Percentiles rank a stretch among this genome's conserved stretches.
These are phyloP conservation scores for Collybia mongolica DNA, from an alignment of 768 basidiomycete species.

Conservation along the genomic window DNA sequence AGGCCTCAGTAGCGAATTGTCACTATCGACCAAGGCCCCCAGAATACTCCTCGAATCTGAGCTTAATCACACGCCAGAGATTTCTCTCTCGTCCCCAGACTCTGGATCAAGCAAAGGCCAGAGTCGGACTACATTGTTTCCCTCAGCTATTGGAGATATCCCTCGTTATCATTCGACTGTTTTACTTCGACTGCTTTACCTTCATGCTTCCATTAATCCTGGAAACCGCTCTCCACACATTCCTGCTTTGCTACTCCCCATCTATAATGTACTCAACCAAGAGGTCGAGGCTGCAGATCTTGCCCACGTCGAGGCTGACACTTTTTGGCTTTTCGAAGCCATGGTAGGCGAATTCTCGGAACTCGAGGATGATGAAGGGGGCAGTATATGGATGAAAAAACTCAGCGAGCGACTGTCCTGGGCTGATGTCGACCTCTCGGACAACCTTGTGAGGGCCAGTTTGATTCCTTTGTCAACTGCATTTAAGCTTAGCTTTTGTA, in stretches of 20 bases:
- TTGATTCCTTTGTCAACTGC: slow-evolving; percentile 5
- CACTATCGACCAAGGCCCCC: slow-evolving; percentile 31
- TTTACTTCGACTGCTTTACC: slow-evolving; percentile 66
- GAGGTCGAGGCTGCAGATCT: slow-evolving; percentile 62
- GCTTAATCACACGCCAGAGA: slow-evolving; percentile 25
- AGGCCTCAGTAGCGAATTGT: slow-evolving; percentile 27
- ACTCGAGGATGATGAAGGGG: slow-evolving; percentile 67
- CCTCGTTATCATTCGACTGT: slow-evolving; percentile 64
- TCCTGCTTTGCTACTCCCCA: slow-evolving; percentile 65
- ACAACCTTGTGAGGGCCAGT: slow-evolving; percentile 48
- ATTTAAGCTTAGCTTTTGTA: slow-evolving; percentile 21
- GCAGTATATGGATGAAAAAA: slow-evolving; percentile 58
- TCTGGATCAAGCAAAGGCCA: slow-evolving; percentile 19
- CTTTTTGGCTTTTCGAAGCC: slow-evolving; percentile 80
- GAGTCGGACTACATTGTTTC: slow-evolving; percentile 39
- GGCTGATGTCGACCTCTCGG: slow-evolving; percentile 63
- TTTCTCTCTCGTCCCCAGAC: slow-evolving; percentile 36
- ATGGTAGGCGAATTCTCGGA: slow-evolving; percentile 73
- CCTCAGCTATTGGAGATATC: slow-evolving; percentile 41
- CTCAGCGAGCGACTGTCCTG: slow-evolving; percentile 58
- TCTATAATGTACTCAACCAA: slow-evolving; percentile 61
- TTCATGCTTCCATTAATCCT: slow-evolving; percentile 72
- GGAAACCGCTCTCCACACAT: slow-evolving; percentile 67
- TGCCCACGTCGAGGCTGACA: slow-evolving; percentile 73
- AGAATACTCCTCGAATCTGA: slow-evolving; percentile 36